phyloP scores from a whole-genome alignment of 192 early-diverging fungal genomes.

The Linnemannia zychae region DNA sequence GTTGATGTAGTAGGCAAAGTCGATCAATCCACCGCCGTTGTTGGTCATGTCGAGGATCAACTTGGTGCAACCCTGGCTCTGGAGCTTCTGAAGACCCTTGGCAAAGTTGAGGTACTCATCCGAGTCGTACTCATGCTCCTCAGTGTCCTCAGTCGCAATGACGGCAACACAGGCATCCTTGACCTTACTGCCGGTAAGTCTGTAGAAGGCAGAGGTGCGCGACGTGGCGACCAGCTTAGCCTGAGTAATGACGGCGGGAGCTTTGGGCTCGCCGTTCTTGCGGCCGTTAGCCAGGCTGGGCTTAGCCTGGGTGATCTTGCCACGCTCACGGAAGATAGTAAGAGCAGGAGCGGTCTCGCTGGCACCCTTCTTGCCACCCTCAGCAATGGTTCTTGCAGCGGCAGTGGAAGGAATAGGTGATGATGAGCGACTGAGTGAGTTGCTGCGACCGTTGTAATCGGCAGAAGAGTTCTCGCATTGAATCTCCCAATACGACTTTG shows the following conservation, averaged over 20 bases:
- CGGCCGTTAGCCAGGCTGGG: not conserved
- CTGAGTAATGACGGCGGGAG: constrained; percentile 10
- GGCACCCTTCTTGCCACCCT: not conserved
- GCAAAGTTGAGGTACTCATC: constrained; percentile 16
- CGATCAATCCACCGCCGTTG: constrained; percentile 51
- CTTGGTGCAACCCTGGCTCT: constrained; percentile 37
- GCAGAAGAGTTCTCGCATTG: constrained; percentile 12
- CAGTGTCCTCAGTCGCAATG: constrained; percentile 1
- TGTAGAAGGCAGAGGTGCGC: constrained; percentile 20
- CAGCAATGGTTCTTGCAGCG: not conserved
- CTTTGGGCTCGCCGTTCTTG: not conserved
- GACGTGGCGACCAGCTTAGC: constrained; percentile 17
- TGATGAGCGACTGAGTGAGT: not conserved
- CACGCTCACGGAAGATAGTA: constrained; percentile 26
- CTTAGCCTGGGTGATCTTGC: not conserved
- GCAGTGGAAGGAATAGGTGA: not conserved
- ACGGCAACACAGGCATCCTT: constrained; percentile 39
- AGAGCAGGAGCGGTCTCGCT: constrained; percentile 13
- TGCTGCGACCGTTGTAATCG: not conserved
- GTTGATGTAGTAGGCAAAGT: constrained; percentile 51
- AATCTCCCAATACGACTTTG: constrained; percentile 35
- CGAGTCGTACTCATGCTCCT: not conserved
- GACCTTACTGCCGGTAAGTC: constrained; percentile 3
- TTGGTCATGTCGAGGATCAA: constrained; percentile 55
- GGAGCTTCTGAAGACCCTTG: constrained; percentile 29